These are phyloP conservation scores for Penicillium sclerotiorum DNA, from an alignment of 2,329 filamentous ascomycete species.

Conservation along the genomic window DNA sequence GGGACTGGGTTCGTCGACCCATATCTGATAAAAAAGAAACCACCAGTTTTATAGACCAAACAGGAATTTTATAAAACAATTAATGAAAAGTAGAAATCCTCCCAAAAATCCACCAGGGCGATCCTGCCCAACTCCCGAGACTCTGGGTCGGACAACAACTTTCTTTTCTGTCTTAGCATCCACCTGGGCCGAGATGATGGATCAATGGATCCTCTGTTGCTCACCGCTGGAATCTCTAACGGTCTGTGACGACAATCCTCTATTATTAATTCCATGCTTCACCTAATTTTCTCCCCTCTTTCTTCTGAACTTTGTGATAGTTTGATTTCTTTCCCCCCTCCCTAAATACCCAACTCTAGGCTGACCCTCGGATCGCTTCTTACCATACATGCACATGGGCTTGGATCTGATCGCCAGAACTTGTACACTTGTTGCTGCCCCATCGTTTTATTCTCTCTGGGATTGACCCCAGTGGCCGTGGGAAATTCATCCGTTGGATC, in stretches of 20 bases:
- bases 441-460: conserved; percentile 1
- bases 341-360: conserved; percentile 1
- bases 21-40: too few species aligned
- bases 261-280: conserved; percentile 17
- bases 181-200: conserved; percentile 18
- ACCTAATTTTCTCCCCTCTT: conserved; percentile 7
- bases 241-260: too few species aligned
- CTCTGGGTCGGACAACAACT: conserved; percentile 28
- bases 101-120: background rate
- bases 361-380: conserved; percentile 16
- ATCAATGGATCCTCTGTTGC: conserved; percentile 16
- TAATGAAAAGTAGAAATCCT: background rate
- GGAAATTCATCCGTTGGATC: background rate
- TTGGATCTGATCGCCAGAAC: conserved; percentile 12
- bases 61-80: background rate
- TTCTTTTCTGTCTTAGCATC: conserved; percentile 19
- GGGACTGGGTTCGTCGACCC: too few species aligned
- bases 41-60: too few species aligned
- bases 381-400: conserved; percentile 16
- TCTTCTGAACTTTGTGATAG: conserved; percentile 1
- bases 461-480: background rate
- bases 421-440: background rate
- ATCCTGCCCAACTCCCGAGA: conserved; percentile 28
- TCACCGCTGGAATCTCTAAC: conserved; percentile 29
- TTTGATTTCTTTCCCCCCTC: background rate